Evolutionary conservation across 495 filamentous ascomycete genomes (phyloP).

Genomic region (Xylaria sp.): DNA sequence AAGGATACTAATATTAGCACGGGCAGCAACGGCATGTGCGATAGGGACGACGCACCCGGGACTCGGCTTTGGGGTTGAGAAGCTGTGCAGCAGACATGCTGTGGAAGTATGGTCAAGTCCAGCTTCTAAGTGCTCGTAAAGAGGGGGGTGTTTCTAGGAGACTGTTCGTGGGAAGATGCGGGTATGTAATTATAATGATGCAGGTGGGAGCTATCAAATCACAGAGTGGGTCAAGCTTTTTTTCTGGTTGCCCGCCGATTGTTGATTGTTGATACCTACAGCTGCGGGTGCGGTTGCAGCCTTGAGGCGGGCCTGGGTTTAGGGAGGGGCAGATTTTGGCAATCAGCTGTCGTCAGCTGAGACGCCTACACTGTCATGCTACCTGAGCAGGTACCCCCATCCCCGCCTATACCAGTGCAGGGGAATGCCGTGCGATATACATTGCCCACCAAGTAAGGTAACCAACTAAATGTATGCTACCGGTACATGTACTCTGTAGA

Average conservation of each 20-base stretch:
- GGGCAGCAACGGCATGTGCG: conserved; percentile 42
- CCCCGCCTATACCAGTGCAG: too few species aligned
- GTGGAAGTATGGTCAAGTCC: not conserved
- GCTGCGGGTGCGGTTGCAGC: not conserved
- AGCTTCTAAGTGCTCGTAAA: conserved; percentile 2
- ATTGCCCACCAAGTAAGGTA: too few species aligned
- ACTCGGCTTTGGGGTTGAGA: conserved; percentile 97
- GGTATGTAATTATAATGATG: conserved; percentile 26
- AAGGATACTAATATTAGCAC: conserved; percentile 32
- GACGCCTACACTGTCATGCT: not conserved
- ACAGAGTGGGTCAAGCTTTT: conserved; percentile 34
- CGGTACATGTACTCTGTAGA: too few species aligned
- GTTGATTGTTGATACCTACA: conserved; percentile 14
- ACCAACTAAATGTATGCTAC: too few species aligned
- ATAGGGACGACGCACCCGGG: conserved; percentile 67
- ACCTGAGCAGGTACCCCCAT: too few species aligned
- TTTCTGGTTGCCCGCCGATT: conserved; percentile 27
- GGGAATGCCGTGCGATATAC: too few species aligned
- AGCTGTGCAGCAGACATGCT: conserved; percentile 90
- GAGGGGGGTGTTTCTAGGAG: not conserved
- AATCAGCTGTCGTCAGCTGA: not conserved
- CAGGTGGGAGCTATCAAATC: conserved; percentile 18
- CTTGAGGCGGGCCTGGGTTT: not conserved
- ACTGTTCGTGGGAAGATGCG: conserved; percentile 8
- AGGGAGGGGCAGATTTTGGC: conserved; percentile 1